Evolutionary conservation across 345 rosid species (phyloP), one percentile per base, ranked within the genome.

Genomic region (Eucalyptus shirleyi): DNA sequence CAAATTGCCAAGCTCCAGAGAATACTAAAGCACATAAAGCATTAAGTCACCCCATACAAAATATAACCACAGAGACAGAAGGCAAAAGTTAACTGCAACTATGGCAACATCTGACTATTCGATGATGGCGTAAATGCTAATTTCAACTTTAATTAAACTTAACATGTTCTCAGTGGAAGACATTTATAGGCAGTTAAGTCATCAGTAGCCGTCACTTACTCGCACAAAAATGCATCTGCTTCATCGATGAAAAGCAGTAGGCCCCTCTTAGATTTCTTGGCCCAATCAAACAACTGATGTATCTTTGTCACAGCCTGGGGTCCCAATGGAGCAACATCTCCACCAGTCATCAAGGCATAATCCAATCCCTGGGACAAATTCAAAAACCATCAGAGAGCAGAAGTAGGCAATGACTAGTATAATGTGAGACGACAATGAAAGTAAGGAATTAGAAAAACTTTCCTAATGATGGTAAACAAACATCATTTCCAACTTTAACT

Each of bases 211-310:
- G 60, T 37, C 44, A 94, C 99, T 97, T 95, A 98, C 99, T 98
- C 97, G 96, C 99, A 97, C 88, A 98, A 91, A 93, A 97, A 98
- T n/a, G 99, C 99, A 95, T 98, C 99, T 34, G 99, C 99, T 94
- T 98, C 99, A 88, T 98, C 99, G 65, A 98, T 97, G 93, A 97
- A 98, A 89, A 98, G 95, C 93, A 97, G 89, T 89, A 97, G 92
- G 55, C 99, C 99, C 89, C 96, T 94, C 86, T 91, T 93, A 30
- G 99, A 97, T 91, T 98, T 98, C 95, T 96, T 97, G 90, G 98
- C 92, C 99, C 99, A 98, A 92, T 98, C 98, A 88, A 98, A 98
- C 89, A 97, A 90, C 92, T 97, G 99, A 92, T 98, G 99, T 92
- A 97, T 98, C 95, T 98, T 98, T 9, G 99, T 98, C 90, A 97